Conservation (phyloP, 441 rosid species). For the California macrophylla region DNA sequence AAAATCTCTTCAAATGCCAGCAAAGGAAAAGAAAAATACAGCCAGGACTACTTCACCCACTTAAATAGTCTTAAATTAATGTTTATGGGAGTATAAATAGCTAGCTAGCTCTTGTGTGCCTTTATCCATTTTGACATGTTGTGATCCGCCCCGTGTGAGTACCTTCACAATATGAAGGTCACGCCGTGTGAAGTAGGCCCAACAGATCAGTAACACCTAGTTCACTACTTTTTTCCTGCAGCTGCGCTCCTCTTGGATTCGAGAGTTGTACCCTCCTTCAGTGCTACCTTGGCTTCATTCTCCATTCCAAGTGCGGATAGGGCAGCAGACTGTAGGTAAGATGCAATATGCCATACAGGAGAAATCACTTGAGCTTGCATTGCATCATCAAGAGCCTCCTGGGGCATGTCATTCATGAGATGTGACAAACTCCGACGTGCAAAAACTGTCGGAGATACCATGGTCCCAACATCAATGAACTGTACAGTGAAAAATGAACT, state of each 20-base stretch:
- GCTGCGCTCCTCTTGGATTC: slow-evolving; percentile 42
- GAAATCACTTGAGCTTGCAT: slow-evolving; percentile 73
- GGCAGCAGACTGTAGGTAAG: slow-evolving; percentile 75
- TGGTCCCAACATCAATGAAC: slow-evolving; percentile 18
- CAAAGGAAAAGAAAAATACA: neutral
- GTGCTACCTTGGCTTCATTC: slow-evolving; percentile 60
- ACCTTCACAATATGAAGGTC: slow-evolving; percentile 15
- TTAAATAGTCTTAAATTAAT: neutral
- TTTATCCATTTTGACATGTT: neutral
- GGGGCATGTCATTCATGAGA: slow-evolving; percentile 67
- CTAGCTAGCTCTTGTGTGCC: slow-evolving; percentile 1
- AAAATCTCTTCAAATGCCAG: slow-evolving; percentile 6
- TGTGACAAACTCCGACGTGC: slow-evolving; percentile 71
- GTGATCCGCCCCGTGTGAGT: neutral
- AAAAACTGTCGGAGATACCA: slow-evolving; percentile 56
- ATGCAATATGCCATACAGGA: slow-evolving; percentile 74
- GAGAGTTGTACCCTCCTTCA: slow-evolving; percentile 60
- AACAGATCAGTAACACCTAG: neutral
- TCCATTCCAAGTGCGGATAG: slow-evolving; percentile 51
- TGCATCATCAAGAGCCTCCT: slow-evolving; percentile 68
- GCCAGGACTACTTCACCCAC: neutral
- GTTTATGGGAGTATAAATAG: neutral
- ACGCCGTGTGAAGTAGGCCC: neutral
- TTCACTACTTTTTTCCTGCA: slow-evolving; percentile 18
- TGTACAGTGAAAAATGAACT: slow-evolving; percentile 20